Conservation (phyloP, 129 eudicot species). For the Ambrosia artemisiifolia region DNA sequence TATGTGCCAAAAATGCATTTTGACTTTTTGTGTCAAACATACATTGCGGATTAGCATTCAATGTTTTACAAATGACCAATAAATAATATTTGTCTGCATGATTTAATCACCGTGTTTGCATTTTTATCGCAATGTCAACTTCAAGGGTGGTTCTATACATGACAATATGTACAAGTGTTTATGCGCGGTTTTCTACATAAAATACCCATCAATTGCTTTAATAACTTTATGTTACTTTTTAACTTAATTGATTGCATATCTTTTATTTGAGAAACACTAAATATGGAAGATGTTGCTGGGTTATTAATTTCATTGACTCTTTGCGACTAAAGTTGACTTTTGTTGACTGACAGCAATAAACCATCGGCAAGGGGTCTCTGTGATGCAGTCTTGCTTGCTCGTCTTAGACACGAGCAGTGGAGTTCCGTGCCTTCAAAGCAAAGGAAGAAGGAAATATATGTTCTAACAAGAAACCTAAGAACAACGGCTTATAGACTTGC, state of each 20-base stretch:
- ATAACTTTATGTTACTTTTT: neutral
- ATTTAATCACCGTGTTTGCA: neutral
- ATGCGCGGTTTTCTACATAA: neutral
- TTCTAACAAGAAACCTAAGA: constrained; percentile 77
- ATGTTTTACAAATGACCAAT: neutral
- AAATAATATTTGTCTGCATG: neutral
- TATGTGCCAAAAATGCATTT: neutral
- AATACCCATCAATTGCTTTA: neutral
- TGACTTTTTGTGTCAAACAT: constrained; percentile 6
- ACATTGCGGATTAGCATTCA: neutral
- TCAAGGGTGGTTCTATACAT: neutral
- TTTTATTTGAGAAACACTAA: neutral
- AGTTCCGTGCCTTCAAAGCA: constrained; percentile 41
- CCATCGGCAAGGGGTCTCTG: constrained; percentile 68
- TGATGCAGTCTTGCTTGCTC: constrained; percentile 64
- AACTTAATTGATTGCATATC: neutral
- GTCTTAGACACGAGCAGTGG: constrained; percentile 88
- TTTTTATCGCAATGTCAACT: neutral
- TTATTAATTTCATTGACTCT: neutral
- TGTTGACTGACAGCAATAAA: constrained; percentile 60
- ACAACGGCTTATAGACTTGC: constrained; percentile 87
- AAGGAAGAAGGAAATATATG: constrained; percentile 76
- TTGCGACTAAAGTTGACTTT: neutral
- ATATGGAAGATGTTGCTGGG: neutral
- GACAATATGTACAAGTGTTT: neutral